Conservation (phyloP, 306 rosid species). For the Casuarina cunninghamiana region DNA sequence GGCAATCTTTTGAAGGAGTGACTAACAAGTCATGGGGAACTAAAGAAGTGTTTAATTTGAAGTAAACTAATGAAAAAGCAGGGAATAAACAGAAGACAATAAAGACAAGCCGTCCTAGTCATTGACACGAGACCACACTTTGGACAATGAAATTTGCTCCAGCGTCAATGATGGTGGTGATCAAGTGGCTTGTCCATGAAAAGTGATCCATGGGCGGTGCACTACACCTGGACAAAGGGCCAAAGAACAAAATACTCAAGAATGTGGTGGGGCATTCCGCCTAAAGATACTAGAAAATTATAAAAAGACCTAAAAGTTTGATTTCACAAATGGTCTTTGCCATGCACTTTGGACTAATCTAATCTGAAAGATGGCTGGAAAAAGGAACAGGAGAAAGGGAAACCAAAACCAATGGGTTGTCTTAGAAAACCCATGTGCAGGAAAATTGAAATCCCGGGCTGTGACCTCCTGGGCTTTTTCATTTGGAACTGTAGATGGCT, state of each 20-base stretch:
- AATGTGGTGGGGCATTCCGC: conserved; percentile 27
- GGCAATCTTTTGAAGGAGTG: neutral
- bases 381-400: too few relatives aligned
- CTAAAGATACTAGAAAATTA: neutral
- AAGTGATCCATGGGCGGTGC: conserved; percentile 35
- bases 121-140: conserved; percentile 15
- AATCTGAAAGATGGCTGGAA: too few relatives aligned
- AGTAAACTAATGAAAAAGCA: neutral
- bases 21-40: neutral
- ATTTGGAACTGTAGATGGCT: too few relatives aligned
- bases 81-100: neutral
- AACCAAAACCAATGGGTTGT: too few relatives aligned
- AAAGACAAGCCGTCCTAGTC: conserved; percentile 28
- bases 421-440: too few relatives aligned
- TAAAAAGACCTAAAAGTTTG: neutral
- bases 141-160: conserved; percentile 41
- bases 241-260: conserved; percentile 14
- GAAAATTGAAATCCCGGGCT: too few relatives aligned
- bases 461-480: too few relatives aligned
- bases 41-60: neutral
- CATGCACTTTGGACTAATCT: too few relatives aligned
- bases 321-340: too few relatives aligned
- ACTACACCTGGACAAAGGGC: conserved; percentile 37
- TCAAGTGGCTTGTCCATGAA: conserved; percentile 10
- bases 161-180: conserved; percentile 26